Evolutionary conservation across 2,329 filamentous ascomycete species (phyloP), one percentile per base, ranked within the genome.

Genomic region (Aspergillus neoniger): DNA sequence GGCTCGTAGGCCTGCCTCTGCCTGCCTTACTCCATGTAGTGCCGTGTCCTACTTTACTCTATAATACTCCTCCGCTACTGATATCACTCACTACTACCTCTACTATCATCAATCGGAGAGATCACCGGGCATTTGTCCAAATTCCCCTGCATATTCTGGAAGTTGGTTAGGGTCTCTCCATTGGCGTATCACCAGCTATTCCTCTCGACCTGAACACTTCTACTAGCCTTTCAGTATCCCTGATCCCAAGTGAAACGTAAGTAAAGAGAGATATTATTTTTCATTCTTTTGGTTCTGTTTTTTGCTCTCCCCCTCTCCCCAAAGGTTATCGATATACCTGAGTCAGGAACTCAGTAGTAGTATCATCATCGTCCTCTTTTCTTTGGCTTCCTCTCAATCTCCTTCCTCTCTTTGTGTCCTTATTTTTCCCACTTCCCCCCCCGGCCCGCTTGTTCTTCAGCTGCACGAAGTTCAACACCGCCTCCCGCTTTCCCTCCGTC

Each of bases 401-500:
- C 53, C n/a, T 23, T 12, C 21, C 23, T 57, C 55, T 54, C 43
- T 48, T 48, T 58, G 25, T 30, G 39, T n/a, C 53, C 28, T 44
- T 23, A 5, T 15, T 14, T 14, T 28, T 28, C 25, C 32, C 32
- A 36, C 10, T 14, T 39, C 7, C 25, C 25, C 23, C 10, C 5
- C 32, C 32, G 51, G 12, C 57, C 50, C 36, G 39, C 55, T 55
- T 50, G 25, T 49, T 32, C 19, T 52, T 44, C 36, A 38, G 50
- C 41, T 25, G 39, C 53, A 55, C 53, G 41, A 44, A 36, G 39
- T 32, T 59, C 57, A 59, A 55, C 57, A 55, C 57, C 50, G 50
- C 57, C 57, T 55, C 57, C 39, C 52, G 32, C 50, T 54, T 32
- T 43, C 23, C 38, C 48, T 56, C 39, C 32, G 25, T 38, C 55